A percentile compares a stretch with the other conserved stretches of the same genome.
These are phyloP conservation scores for Prunus yedoensis DNA, from an alignment of 331 rosid genomes.

Conservation along the genomic window DNA sequence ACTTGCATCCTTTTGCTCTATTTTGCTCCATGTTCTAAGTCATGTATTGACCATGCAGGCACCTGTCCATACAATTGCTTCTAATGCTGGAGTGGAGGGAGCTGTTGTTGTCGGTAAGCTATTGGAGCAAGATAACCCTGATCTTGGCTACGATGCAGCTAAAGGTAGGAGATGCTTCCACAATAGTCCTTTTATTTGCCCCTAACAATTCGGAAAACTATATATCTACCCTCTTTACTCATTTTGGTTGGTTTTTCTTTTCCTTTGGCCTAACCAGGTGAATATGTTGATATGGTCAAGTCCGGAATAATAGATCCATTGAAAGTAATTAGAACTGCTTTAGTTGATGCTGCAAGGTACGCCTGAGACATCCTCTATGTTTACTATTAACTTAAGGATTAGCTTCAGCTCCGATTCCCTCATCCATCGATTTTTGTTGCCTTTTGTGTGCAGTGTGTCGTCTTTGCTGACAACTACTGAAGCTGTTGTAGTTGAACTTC, in stretches of 20 bases:
- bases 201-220: neutral
- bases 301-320: constrained; percentile 87
- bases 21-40: neutral
- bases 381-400: neutral
- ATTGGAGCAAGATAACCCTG: constrained; percentile 67
- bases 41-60: constrained; percentile 44
- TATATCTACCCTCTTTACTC: neutral
- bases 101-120: constrained; percentile 91
- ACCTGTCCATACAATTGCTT: constrained; percentile 83
- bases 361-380: neutral
- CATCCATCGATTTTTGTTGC: neutral
- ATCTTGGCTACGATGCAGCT: constrained; percentile 89
- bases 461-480: constrained; percentile 93
- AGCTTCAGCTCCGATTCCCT: neutral
- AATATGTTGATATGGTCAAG: constrained; percentile 87
- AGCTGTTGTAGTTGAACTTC: constrained; percentile 76
- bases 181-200: neutral
- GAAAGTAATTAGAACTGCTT: constrained; percentile 90
- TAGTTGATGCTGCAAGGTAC: constrained; percentile 95
- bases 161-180: constrained; percentile 56
- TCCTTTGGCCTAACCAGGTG: constrained; percentile 45
- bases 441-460: constrained; percentile 61
- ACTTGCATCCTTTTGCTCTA: neutral
- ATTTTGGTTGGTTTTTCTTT: neutral
- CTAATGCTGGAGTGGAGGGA: constrained; percentile 94